These are phyloP conservation scores for Aspergillus saccharolyticus DNA, from an alignment of 495 filamentous ascomycete genomes.

Conservation along the genomic window DNA sequence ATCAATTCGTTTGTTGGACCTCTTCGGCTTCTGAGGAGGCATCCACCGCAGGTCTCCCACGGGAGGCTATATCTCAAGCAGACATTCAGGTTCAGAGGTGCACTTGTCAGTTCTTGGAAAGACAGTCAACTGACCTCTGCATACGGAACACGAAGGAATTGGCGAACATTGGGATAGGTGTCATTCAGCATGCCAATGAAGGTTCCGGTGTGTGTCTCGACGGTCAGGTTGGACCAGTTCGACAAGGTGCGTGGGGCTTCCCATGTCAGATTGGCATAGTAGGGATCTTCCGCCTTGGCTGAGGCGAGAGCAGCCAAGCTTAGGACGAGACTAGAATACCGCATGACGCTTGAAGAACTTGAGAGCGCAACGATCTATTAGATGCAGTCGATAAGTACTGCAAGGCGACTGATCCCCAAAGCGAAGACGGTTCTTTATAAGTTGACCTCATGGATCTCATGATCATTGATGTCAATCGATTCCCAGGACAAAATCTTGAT, in stretches of 20 bases:
- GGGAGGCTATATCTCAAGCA: conserved; percentile 1
- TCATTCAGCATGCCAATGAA: conserved; percentile 13
- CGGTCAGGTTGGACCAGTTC: conserved; percentile 14
- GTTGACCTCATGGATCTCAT: too few relatives aligned
- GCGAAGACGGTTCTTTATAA: too few relatives aligned
- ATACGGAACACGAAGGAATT: conserved; percentile 10
- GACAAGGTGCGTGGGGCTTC: conserved; percentile 9
- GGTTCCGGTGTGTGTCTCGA: conserved; percentile 11
- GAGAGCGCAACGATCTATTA: too few relatives aligned
- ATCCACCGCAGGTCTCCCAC: conserved; percentile 12
- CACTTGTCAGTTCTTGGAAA: too few relatives aligned
- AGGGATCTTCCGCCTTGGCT: not conserved
- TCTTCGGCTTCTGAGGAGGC: conserved; percentile 6
- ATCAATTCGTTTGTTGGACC: conserved; percentile 8
- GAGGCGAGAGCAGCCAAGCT: too few relatives aligned
- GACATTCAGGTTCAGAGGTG: not conserved
- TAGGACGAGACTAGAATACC: too few relatives aligned
- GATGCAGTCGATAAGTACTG: too few relatives aligned
- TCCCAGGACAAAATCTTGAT: too few relatives aligned
- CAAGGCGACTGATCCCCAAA: too few relatives aligned
- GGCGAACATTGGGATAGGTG: conserved; percentile 11
- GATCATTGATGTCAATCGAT: too few relatives aligned
- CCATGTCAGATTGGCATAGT: conserved; percentile 16
- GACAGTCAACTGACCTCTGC: conserved; percentile 7
- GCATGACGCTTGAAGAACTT: too few relatives aligned